Conservation (phyloP, 1,284 basidiomycete genomes). For the Sanghuangporus baumii region DNA sequence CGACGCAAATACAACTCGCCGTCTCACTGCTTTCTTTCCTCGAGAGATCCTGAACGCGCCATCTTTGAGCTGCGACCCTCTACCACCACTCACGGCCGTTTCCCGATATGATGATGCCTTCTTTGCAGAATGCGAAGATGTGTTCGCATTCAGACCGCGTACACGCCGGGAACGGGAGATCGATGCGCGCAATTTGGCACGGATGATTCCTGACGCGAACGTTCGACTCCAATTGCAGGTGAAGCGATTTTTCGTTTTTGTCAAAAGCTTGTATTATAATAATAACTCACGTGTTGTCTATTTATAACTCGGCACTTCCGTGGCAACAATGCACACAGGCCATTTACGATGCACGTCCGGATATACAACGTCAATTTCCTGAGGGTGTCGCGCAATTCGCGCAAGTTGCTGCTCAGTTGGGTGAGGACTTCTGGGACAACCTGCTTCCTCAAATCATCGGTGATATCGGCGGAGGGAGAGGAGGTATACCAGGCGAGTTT, state of each 20-base stretch:
- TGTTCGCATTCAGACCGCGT: constrained; percentile 31
- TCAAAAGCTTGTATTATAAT: neutral
- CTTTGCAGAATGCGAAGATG: constrained; percentile 60
- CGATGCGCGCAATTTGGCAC: constrained; percentile 46
- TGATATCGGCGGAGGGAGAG: constrained; percentile 32
- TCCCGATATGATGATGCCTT: constrained; percentile 66
- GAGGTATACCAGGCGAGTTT: constrained; percentile 13
- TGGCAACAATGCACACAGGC: constrained; percentile 28
- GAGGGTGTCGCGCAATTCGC: constrained; percentile 62
- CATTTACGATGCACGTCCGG: constrained; percentile 47
- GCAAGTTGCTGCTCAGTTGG: constrained; percentile 50
- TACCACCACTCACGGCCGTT: constrained; percentile 60
- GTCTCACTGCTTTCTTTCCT: constrained; percentile 69
- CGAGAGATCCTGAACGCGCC: constrained; percentile 41
- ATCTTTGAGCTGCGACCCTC: constrained; percentile 72
- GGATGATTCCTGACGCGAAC: constrained; percentile 50
- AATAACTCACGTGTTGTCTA: constrained; percentile 1
- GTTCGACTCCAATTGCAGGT: constrained; percentile 54
- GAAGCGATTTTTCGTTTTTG: constrained; percentile 18
- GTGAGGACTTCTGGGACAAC: constrained; percentile 54
- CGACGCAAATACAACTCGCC: constrained; percentile 51
- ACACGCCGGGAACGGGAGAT: constrained; percentile 38
- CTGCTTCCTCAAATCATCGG: constrained; percentile 38
- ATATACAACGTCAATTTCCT: constrained; percentile 50
- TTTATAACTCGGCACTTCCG: neutral